These are phyloP conservation scores for Phanerodontia chrysosporium DNA, from an alignment of 768 basidiomycete species.

Conservation along the genomic window DNA sequence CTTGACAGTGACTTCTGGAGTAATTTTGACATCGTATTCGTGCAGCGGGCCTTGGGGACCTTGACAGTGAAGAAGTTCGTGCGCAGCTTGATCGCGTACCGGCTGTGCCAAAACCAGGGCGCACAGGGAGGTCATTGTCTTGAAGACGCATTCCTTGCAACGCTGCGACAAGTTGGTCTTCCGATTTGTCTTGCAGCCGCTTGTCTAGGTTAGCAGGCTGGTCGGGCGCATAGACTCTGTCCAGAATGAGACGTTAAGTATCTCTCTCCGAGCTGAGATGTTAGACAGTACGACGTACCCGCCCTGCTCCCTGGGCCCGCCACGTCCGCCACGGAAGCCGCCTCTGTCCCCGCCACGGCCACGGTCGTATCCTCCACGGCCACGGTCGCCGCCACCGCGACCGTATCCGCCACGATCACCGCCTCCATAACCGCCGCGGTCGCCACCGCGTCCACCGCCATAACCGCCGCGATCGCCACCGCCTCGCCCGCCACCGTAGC, in stretches of 20 bases:
- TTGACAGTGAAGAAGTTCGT: constrained; percentile 50
- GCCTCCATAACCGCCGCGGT: constrained; percentile 25
- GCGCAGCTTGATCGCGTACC: constrained; percentile 44
- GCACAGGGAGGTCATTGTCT: constrained; percentile 37
- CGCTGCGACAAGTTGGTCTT: constrained; percentile 39
- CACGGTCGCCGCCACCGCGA: constrained; percentile 24
- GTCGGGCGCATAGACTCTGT: constrained; percentile 39
- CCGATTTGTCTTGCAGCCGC: constrained; percentile 42
- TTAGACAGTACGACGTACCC: constrained; percentile 29
- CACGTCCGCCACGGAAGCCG: constrained; percentile 25
- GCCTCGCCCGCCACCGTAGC: constrained; percentile 10
- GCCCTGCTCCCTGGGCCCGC: constrained; percentile 31
- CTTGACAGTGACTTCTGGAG: constrained; percentile 31
- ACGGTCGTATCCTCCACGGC: constrained; percentile 19
- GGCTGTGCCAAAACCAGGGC: constrained; percentile 42
- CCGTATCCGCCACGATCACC: constrained; percentile 13
- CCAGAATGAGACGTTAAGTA: too few species aligned
- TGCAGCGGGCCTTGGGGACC: constrained; percentile 41
- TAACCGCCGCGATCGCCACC: constrained; percentile 28
- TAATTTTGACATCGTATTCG: constrained; percentile 45
- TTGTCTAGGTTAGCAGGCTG: constrained; percentile 45
- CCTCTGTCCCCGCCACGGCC: constrained; percentile 22
- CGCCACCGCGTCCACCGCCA: constrained; percentile 28
- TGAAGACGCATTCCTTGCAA: constrained; percentile 27
- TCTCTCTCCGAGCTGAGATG: neutral